Percentiles rank a stretch among this genome's conserved stretches.
These are phyloP conservation scores for Trifolium repens DNA, from an alignment of 306 rosid species.

Conservation along the genomic window DNA sequence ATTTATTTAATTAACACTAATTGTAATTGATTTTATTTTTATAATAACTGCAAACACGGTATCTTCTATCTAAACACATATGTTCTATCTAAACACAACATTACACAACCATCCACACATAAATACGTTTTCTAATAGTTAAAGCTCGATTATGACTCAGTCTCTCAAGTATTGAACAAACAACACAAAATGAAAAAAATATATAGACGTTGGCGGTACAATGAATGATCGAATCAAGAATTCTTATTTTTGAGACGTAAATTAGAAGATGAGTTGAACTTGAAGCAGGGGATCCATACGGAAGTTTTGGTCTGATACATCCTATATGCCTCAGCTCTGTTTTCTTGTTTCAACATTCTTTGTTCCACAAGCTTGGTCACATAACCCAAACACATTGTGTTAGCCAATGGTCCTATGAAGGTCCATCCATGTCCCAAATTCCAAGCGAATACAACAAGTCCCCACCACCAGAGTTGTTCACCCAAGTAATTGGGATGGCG, in stretches of 20 bases:
- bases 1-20: too few species aligned
- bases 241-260: slow-evolving; percentile 57
- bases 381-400: slow-evolving; percentile 75
- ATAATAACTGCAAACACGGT: too few species aligned
- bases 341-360: slow-evolving; percentile 69
- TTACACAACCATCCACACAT: too few species aligned
- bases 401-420: slow-evolving; percentile 63
- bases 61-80: too few species aligned
- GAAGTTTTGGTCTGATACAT: slow-evolving; percentile 86
- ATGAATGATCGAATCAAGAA: slow-evolving; percentile 31
- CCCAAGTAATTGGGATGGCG: slow-evolving; percentile 95
- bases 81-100: too few species aligned
- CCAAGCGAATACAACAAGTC: slow-evolving; percentile 73
- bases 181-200: neutral
- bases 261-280: slow-evolving; percentile 37
- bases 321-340: slow-evolving; percentile 73
- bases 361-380: slow-evolving; percentile 86
- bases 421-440: slow-evolving; percentile 76
- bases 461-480: slow-evolving; percentile 99
- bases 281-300: slow-evolving; percentile 85
- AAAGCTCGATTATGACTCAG: neutral
- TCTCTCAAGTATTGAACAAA: slow-evolving; percentile 38
- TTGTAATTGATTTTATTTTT: too few species aligned
- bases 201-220: slow-evolving; percentile 13
- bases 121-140: too few species aligned